Percentiles rank a stretch among this genome's conserved stretches.
Evolutionary conservation across 768 basidiomycete species (phyloP).

Genomic region (Mycena rebaudengoi): DNA sequence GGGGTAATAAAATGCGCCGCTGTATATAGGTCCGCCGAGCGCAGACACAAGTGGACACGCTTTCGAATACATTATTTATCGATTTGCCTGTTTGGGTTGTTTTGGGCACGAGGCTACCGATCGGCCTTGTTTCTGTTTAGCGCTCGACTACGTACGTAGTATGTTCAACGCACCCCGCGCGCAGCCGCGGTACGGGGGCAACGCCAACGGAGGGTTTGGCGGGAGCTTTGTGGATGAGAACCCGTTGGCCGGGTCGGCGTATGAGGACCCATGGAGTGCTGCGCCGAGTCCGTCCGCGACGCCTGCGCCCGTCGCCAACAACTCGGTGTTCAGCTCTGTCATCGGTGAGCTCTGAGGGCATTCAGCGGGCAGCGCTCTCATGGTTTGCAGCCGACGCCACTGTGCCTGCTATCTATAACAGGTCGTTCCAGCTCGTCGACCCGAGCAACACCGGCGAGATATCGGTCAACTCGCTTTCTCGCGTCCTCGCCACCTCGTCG

Average conservation of each 20-base stretch:
- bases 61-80: slow-evolving; percentile 22
- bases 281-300: slow-evolving; percentile 77
- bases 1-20: slow-evolving; percentile 16
- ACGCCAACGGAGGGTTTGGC: slow-evolving; percentile 66
- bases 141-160: slow-evolving; percentile 23
- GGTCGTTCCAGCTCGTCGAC: slow-evolving; percentile 78
- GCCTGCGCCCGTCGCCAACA: slow-evolving; percentile 56
- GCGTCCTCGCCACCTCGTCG: slow-evolving; percentile 79
- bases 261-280: slow-evolving; percentile 86
- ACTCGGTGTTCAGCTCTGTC: slow-evolving; percentile 70
- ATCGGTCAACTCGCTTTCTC: slow-evolving; percentile 83
- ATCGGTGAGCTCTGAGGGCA: slow-evolving; percentile 60
- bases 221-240: slow-evolving; percentile 81
- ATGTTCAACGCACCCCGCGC: slow-evolving; percentile 91
- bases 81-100: slow-evolving; percentile 4
- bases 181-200: slow-evolving; percentile 69
- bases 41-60: slow-evolving; percentile 12
- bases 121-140: not conserved
- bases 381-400: slow-evolving; percentile 72
- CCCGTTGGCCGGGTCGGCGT: slow-evolving; percentile 75
- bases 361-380: not conserved
- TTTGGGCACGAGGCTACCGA: slow-evolving; percentile 14
- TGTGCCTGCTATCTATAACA: slow-evolving; percentile 80
- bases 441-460: slow-evolving; percentile 75
- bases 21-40: slow-evolving; percentile 22